Percentiles rank a stretch among this genome's conserved stretches.
phyloP scores from a whole-genome alignment of 192 early-diverging fungal genomes.

The Entomortierella beljakovae region DNA sequence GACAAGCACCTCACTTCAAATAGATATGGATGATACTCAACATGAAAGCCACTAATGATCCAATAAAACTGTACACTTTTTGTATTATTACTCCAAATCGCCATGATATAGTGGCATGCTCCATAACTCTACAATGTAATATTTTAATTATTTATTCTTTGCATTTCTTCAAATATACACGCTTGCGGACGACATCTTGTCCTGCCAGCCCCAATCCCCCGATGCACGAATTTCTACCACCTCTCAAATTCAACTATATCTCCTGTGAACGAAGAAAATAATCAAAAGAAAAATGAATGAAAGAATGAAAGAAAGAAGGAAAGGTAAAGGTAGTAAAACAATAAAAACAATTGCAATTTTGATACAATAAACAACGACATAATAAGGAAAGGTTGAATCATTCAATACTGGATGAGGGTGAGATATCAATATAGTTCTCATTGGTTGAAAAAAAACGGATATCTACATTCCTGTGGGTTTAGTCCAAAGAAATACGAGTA shows the following conservation, averaged over 20 bases:
- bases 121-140: too few species aligned
- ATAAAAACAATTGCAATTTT: background rate
- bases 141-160: too few species aligned
- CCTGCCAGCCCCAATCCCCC: too few species aligned
- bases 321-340: conserved; percentile 1
- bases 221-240: too few species aligned
- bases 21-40: conserved; percentile 2
- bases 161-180: too few species aligned
- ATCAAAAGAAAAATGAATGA: background rate
- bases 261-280: background rate
- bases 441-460: background rate
- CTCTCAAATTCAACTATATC: too few species aligned
- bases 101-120: too few species aligned
- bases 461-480: conserved; percentile 9
- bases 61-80: conserved; percentile 2
- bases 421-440: background rate
- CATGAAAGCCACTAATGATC: background rate
- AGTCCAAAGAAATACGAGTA: conserved; percentile 61
- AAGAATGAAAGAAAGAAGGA: background rate
- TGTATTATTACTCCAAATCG: background rate
- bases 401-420: background rate
- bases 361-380: background rate
- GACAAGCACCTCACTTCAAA: background rate
- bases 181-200: too few species aligned
- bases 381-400: background rate